Evolutionary conservation across 2,329 filamentous ascomycete genomes (phyloP), one percentile per base, ranked within the genome.

Genomic region (Penicillium sumatraense): DNA sequence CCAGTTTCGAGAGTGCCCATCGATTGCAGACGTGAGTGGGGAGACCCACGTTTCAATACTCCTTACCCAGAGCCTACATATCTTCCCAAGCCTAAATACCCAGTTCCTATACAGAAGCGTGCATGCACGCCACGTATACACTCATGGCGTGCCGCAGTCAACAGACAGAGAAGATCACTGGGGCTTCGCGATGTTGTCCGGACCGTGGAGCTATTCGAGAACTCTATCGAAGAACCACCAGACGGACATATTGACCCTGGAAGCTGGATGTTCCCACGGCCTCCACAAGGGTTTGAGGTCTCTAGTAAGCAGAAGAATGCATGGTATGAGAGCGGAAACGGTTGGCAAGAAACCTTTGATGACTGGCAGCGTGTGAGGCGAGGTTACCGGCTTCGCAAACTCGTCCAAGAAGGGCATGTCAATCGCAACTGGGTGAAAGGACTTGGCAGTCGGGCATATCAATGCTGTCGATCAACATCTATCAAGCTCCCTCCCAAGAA

Each of bases 91-190:
- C 61, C 56, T 1, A 76, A 75, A 49, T 69, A 71, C 51, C 63
- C 66, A 3, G 14, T 31, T 6, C 18, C 26, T n/a, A 6, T 18
- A 14, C 63, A 55, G 16, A 68, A 50, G 20, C 63, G 59, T 41
- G 60, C 60, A 20, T 53, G 67, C 16, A 67, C 50, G 1, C 70
- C 72, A 11, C 67, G 65, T 3, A 67, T 78, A 13, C 64, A 75
- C 49, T 76, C 74, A 2, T 78, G 75, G 75, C 69, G 75, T 35
- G 57, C 60, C 36, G 71, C 71, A 2, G 67, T 77, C 20, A 78
- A 78, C 45, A 60, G 55, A 20, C 62, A 68, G 18, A 67, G 75
- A 50, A 65, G 56, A 49, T 55, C 61, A 5, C 67, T 64, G n/a
- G 73, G 72, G 0, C 40, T 71, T 13, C 63, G 56, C 29, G 63